Evolutionary conservation across 441 rosid species (phyloP).

Genomic region (Adansonia grandidieri): DNA sequence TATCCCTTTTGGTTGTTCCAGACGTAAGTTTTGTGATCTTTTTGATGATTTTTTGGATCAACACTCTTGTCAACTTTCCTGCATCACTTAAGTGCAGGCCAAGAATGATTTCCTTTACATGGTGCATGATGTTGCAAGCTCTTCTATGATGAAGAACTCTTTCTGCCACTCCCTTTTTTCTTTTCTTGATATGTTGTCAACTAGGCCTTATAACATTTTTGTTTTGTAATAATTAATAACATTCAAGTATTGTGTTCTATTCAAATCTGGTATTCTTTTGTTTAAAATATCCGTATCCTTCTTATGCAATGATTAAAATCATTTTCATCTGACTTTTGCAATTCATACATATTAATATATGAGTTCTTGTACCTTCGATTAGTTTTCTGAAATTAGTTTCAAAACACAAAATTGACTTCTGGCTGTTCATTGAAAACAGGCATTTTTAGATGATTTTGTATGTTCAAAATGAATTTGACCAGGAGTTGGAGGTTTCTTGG

Average conservation of each 20-base stretch:
- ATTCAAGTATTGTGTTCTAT: not conserved
- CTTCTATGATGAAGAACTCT: not conserved
- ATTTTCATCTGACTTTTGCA: not conserved
- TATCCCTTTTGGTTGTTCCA: conserved; percentile 65
- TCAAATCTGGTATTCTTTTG: not conserved
- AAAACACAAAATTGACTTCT: not conserved
- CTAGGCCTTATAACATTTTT: not conserved
- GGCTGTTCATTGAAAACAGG: not conserved
- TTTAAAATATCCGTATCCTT: not conserved
- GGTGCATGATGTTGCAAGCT: not conserved
- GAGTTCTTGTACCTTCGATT: not conserved
- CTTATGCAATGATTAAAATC: not conserved
- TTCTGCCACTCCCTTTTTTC: not conserved
- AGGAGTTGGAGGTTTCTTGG: conserved; percentile 14
- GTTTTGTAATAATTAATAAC: not conserved
- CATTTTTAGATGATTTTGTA: not conserved
- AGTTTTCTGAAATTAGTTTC: not conserved
- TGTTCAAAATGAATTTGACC: conserved; percentile 2
- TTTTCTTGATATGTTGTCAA: conserved; percentile 4
- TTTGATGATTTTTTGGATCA: conserved; percentile 5
- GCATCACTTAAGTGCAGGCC: conserved; percentile 8
- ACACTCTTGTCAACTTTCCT: not conserved
- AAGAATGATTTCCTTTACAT: conserved; percentile 12
- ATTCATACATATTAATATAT: not conserved
- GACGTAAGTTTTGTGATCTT: conserved; percentile 44